Evolutionary conservation across 345 rosid genomes (phyloP).

Genomic region (Ailanthus altissimus): DNA sequence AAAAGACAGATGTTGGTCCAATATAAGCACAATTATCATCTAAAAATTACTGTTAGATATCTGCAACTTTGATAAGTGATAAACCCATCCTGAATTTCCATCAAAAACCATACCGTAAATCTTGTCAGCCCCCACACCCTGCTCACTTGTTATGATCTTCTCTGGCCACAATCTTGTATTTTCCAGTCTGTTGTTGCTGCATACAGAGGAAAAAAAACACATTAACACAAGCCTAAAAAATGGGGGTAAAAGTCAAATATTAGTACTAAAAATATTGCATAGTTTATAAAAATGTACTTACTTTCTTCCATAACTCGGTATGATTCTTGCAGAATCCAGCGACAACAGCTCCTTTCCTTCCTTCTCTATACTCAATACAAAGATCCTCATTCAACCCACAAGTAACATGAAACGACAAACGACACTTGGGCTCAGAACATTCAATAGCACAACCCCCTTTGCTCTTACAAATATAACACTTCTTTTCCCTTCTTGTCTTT

Average conservation of each 20-base stretch:
- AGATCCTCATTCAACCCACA: slow-evolving; percentile 81
- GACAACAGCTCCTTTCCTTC: slow-evolving; percentile 67
- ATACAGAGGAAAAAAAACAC: slow-evolving; percentile 22
- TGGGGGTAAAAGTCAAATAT: background rate
- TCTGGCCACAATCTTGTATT: slow-evolving; percentile 94
- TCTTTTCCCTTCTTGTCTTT: slow-evolving; percentile 56
- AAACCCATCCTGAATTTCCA: background rate
- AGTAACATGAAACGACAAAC: slow-evolving; percentile 72
- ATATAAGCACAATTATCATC: background rate
- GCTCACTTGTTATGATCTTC: slow-evolving; percentile 41
- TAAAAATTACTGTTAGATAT: slow-evolving; percentile 4
- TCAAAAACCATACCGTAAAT: background rate
- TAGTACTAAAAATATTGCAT: background rate
- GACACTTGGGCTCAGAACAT: slow-evolving; percentile 85
- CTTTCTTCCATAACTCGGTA: slow-evolving; percentile 80
- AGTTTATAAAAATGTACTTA: slow-evolving; percentile 17
- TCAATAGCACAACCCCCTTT: slow-evolving; percentile 70
- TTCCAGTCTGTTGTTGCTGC: slow-evolving; percentile 93
- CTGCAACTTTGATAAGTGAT: background rate
- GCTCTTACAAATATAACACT: slow-evolving; percentile 62
- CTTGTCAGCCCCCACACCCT: background rate
- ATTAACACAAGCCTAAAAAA: background rate
- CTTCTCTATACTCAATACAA: slow-evolving; percentile 72
- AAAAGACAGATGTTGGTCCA: background rate
- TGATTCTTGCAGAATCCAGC: slow-evolving; percentile 88